Conservation (phyloP, 2,329 filamentous ascomycete genomes). For the Aspergillus latus region DNA sequence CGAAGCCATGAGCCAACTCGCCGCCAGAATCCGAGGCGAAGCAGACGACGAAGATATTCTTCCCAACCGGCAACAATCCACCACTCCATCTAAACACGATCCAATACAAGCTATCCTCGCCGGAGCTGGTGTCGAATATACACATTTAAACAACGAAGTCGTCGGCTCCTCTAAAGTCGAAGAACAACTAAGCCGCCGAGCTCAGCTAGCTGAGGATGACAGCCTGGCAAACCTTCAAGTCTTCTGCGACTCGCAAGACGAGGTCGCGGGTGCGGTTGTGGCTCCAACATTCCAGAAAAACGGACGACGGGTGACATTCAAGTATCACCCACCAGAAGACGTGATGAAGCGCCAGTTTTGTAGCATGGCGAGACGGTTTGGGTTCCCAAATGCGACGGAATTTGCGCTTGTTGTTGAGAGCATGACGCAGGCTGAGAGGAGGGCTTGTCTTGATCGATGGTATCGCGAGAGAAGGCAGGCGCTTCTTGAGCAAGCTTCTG, state of each 20-base stretch:
- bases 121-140: slow-evolving; percentile 87
- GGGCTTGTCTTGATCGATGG: slow-evolving; percentile 75
- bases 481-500: slow-evolving; percentile 16
- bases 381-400: slow-evolving; percentile 72
- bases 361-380: slow-evolving; percentile 78
- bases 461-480: slow-evolving; percentile 67
- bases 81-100: slow-evolving; percentile 55
- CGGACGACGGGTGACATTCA: slow-evolving; percentile 52
- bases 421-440: slow-evolving; percentile 81
- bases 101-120: slow-evolving; percentile 86
- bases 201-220: slow-evolving; percentile 52
- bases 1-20: slow-evolving; percentile 71
- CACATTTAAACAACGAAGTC: slow-evolving; percentile 94
- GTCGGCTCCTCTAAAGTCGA: slow-evolving; percentile 92
- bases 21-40: slow-evolving; percentile 55
- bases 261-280: slow-evolving; percentile 14
- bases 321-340: slow-evolving; percentile 71
- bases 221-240: slow-evolving; percentile 33
- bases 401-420: slow-evolving; percentile 89
- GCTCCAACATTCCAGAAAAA: slow-evolving; percentile 25
- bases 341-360: slow-evolving; percentile 84
- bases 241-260: slow-evolving; percentile 29
- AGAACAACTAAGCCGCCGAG: slow-evolving; percentile 74
- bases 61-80: slow-evolving; percentile 19
- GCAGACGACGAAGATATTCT: slow-evolving; percentile 27